Base-by-base conservation (phyloP, 2,329 filamentous ascomycete genomes). In the Alternaria brassicae region DNA sequence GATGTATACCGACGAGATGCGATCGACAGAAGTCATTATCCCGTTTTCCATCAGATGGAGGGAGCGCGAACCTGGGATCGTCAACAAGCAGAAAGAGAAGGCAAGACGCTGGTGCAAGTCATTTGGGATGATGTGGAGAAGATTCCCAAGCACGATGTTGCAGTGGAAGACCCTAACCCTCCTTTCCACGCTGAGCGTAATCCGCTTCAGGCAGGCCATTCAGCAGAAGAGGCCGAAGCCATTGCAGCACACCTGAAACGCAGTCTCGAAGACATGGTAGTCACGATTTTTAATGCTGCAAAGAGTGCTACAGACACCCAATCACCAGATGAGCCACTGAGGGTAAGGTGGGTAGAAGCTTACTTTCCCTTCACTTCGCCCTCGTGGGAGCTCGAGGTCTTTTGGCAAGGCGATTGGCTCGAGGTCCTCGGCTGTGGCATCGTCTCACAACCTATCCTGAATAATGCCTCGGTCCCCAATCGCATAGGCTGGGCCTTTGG, bases 21-120 rank as follows among this genome's bases (percentile, higher is more conserved):
- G 56, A 90, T 99, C 72, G 95, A 99, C 79, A 88, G 91, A 56
- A 95, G 90, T 69, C 95, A 99, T 80, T 98, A 98, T 79, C 95
- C 95, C 0, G 88, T 96, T 58, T 99, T 99, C 79, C 95, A 99
- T 80, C 95, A 99, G 81, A 98, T 98, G 93, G 95, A 99, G 78
- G 94, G 93, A 12, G 94, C 94, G 8, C 85, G 90, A 68, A 89
- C 93, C 53, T 99, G 95, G 94, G 90, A 95, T 73, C 86, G 92
- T 9, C 82, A 75, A 27, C 84, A 81, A 75, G 86, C 85, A 42
- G 83, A 81, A 54, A 81, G 70, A 13, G 64, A 70, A 37, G 72
- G 75, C 19, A 72, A 69, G 47, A 62, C 78, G 60, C 76, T 93
- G 17, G 86, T 86, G 1, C 81, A 86, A 15, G 85, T 86, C 12